Evolutionary conservation across 169 alveolate species (phyloP).

Genomic region (Fabrea salina): DNA sequence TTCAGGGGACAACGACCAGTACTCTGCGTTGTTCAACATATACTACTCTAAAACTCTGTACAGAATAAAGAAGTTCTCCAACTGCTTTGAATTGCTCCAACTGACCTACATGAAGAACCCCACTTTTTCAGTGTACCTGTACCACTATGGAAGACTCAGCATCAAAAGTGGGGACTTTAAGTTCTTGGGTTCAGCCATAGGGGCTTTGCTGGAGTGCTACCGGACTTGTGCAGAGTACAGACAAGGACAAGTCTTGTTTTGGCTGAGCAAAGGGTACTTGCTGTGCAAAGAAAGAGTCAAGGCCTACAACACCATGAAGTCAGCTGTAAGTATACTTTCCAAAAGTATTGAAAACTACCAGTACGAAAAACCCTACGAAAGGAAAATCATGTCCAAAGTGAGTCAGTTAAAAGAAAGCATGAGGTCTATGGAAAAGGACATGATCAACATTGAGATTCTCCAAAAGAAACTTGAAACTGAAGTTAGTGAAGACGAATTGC

Average conservation of each 20-base stretch:
- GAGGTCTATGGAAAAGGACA: neutral
- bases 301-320: neutral
- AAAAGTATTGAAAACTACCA: neutral
- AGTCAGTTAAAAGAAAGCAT: neutral
- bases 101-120: slow-evolving; percentile 37
- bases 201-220: slow-evolving; percentile 50
- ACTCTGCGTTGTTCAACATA: slow-evolving; percentile 26
- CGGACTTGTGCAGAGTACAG: slow-evolving; percentile 24
- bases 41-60: slow-evolving; percentile 42
- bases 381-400: neutral
- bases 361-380: neutral
- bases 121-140: slow-evolving; percentile 21
- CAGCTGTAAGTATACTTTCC: neutral
- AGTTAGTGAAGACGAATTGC: too few relatives aligned
- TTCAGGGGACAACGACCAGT: slow-evolving; percentile 13
- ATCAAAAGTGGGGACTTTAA: neutral
- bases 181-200: slow-evolving; percentile 51
- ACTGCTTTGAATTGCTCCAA: slow-evolving; percentile 46
- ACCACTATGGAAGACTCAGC: slow-evolving; percentile 43
- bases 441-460: neutral
- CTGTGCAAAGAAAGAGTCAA: neutral
- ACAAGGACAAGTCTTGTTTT: slow-evolving; percentile 14
- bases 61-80: neutral
- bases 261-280: neutral
- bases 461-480: neutral